Base-by-base conservation (phyloP, 805 yeast species). In the Yarrowia sp. region DNA sequence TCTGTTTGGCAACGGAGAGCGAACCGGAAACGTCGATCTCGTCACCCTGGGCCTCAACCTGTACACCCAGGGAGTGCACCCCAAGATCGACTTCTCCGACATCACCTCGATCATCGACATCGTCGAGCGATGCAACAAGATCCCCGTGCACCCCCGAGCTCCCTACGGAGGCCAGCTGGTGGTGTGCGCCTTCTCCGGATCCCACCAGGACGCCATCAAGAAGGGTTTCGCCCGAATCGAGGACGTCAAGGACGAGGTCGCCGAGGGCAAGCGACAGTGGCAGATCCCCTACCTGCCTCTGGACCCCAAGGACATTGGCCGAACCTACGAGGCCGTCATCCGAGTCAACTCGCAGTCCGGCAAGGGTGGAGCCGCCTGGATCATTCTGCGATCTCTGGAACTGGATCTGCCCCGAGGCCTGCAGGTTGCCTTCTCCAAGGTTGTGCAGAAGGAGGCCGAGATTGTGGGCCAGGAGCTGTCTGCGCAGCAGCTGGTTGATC, bases 291-390 rank as follows among this genome's bases (percentile, higher is more conserved):
- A 90, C 79, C 82, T 90, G 72, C 96, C 96, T 36, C 82, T 91
- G 74, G 96, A 90, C 75, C 96, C 96, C 55, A 82, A 85, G 72
- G 96, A 91, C 76, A 87, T 90, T 73, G 96, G 96, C 64, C 85
- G 95, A 77, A 89, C 89, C n/a, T 91, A 91, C 79, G 96, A 91
- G 78, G 95, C 96, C n/a, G 90, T 91, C 68, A 90, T 90, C 73
- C 86, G 96, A 75, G 95, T 90, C 76, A 90, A 90, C 79, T 90
- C 95, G 13, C 96, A 90, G 79, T 85, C 91, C 33, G 96, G 96
- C 70, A 90, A 90, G 79, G 96, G 96, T 74, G 96, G 96, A 72
- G 89, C 94, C 12, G 91, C 96, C 7, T 90, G 96, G 95, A 88
- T 91, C 71, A 88, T 90, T 74, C 81, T 90, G 75, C 83, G 91